Conservation (phyloP, 768 basidiomycete species). For the Leucocoprinus sp. region DNA sequence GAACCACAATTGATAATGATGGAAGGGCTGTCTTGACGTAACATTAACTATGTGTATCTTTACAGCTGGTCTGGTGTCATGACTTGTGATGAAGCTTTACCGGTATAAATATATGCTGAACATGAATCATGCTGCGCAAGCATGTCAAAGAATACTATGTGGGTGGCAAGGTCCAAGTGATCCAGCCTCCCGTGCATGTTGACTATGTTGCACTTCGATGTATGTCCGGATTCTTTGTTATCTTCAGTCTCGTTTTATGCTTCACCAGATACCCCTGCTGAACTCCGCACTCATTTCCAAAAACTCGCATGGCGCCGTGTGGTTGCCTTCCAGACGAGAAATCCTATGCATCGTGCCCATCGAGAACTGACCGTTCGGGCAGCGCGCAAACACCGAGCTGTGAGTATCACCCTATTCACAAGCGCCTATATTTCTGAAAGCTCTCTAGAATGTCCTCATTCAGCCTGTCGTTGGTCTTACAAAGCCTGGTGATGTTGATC, state of each 20-base stretch:
- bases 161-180: slow-evolving; percentile 90
- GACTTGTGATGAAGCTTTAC: slow-evolving; percentile 26
- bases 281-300: slow-evolving; percentile 91
- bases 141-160: slow-evolving; percentile 82
- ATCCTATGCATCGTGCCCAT: slow-evolving; percentile 99
- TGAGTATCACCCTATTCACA: slow-evolving; percentile 17
- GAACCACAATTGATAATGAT: slow-evolving; percentile 86
- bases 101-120: slow-evolving; percentile 78
- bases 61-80: slow-evolving; percentile 2
- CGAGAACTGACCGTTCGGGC: slow-evolving; percentile 96
- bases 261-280: slow-evolving; percentile 77
- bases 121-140: slow-evolving; percentile 75
- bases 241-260: neutral
- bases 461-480: slow-evolving; percentile 98
- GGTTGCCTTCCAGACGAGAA: slow-evolving; percentile 97
- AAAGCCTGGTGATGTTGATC: slow-evolving; percentile 90
- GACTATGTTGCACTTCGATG: slow-evolving; percentile 95
- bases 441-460: slow-evolving; percentile 74
- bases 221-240: slow-evolving; percentile 28
- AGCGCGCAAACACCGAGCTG: slow-evolving; percentile 84
- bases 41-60: slow-evolving; percentile 47
- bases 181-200: slow-evolving; percentile 85
- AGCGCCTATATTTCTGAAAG: neutral
- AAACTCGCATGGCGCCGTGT: slow-evolving; percentile 96
- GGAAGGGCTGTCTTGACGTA: slow-evolving; percentile 74